phyloP scores from a whole-genome alignment of 352 stramenopile genomes.

The Phytophthora fragariaefolia region DNA sequence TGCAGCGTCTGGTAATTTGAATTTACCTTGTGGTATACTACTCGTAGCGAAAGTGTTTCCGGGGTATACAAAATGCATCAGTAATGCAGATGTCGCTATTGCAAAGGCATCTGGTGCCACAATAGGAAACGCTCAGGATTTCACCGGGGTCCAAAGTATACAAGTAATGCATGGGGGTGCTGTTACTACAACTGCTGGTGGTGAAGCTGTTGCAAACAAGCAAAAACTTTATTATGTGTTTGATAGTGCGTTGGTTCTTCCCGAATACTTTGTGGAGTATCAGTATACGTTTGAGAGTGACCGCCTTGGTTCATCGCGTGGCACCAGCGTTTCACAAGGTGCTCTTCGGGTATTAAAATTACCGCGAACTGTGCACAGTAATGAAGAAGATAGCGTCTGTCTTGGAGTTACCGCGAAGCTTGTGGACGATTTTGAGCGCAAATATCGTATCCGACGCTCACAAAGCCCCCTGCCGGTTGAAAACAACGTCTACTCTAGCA shows the following conservation, averaged over 20 bases:
- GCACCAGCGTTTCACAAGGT: background rate
- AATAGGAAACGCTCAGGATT: constrained; percentile 39
- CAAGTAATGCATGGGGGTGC: constrained; percentile 46
- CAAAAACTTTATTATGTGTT: constrained; percentile 85
- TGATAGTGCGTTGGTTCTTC: constrained; percentile 78
- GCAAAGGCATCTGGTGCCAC: constrained; percentile 19
- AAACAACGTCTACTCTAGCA: constrained; percentile 19
- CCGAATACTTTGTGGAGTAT: constrained; percentile 90
- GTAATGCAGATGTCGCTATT: constrained; percentile 28
- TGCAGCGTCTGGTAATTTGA: constrained; percentile 48
- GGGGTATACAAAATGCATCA: constrained; percentile 61
- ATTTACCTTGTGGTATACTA: constrained; percentile 53
- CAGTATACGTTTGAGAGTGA: constrained; percentile 51
- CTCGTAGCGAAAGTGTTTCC: constrained; percentile 89
- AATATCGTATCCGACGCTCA: constrained; percentile 56
- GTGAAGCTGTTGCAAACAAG: constrained; percentile 28
- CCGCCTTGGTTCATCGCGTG: constrained; percentile 9
- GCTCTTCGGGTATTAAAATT: constrained; percentile 7
- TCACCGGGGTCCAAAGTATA: constrained; percentile 59
- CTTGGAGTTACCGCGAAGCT: constrained; percentile 40
- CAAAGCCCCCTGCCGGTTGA: constrained; percentile 28
- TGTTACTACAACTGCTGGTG: constrained; percentile 14
- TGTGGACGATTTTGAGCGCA: constrained; percentile 65
- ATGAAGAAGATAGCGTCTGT: constrained; percentile 39
- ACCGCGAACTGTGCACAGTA: constrained; percentile 10